Evolutionary conservation across 177 flowering plant species (phyloP).

Genomic region (Vitis hybrid): DNA sequence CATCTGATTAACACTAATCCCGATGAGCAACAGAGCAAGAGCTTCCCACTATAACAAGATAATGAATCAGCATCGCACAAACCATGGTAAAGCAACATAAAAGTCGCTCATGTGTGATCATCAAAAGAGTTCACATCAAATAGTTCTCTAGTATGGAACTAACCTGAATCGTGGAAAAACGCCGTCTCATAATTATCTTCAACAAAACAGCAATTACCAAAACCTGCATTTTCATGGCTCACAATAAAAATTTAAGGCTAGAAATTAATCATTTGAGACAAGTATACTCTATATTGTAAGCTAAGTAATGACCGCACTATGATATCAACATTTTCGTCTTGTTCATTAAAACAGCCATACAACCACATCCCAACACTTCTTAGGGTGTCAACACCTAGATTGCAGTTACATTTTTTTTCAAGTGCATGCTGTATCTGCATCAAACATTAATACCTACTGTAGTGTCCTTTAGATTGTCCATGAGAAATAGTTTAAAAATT

Average conservation of each 20-base stretch:
- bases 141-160: constrained; percentile 3
- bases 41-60: constrained; percentile 88
- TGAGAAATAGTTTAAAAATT: too few species aligned
- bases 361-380: too few species aligned
- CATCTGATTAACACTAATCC: constrained; percentile 91
- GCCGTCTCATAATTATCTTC: constrained; percentile 85
- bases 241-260: neutral
- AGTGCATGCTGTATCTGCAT: too few species aligned
- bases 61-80: constrained; percentile 3
- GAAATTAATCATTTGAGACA: too few species aligned
- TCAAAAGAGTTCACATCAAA: neutral
- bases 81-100: neutral
- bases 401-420: too few species aligned
- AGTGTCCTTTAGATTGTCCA: too few species aligned
- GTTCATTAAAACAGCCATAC: too few species aligned
- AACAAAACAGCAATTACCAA: constrained; percentile 92
- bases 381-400: too few species aligned
- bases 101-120: neutral
- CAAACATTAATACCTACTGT: too few species aligned
- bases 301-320: too few species aligned
- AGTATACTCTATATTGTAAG: neutral
- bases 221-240: constrained; percentile 57
- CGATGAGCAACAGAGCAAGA: constrained; percentile 96
- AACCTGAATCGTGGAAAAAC: constrained; percentile 96
- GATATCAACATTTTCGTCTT: too few species aligned